Evolutionary conservation across 2,329 filamentous ascomycete species (phyloP), one percentile per base, ranked within the genome.

Genomic region (Achaetomium macrosporum): DNA sequence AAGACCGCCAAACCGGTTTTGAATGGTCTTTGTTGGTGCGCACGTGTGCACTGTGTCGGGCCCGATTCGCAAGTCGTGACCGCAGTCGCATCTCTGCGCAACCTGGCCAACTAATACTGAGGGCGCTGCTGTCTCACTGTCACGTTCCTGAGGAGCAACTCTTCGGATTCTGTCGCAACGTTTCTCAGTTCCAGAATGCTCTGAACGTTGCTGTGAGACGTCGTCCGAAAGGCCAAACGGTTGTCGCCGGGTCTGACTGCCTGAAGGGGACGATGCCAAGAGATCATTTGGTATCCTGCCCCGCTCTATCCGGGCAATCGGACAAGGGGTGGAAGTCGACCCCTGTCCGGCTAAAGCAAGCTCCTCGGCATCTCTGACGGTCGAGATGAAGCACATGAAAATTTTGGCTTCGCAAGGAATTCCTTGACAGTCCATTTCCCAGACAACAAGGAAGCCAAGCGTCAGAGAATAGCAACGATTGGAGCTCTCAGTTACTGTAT

Each of bases 381-480:
- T 29, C 13, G 9, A 13, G 31, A 54, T 54, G 55, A 53, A 61
- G 54, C 59, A 62, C 54, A 61, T 62, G 60, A 59, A 60, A 61
- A 59, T 58, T 42, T 51, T 31, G 19, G 35, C 20, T 19, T 36
- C 19, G 12, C 37, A 20, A 41, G 11, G 11, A 29, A 30, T 16
- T 35, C 20, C 5, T 15, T 7, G 41, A 3, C 19, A 19, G 53
- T 51, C 39, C 31, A 20, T 17, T n/a, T 46, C 40, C 44, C 19
- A 25, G 7, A 25, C 25, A 25, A 7, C 25, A 25, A 7, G 25
- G 4, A 7, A 25, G 7, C 25, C 25, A 25, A 25, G 7, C 25
- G 36, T 45, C 29, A 54, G 41, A 31, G 42, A 25, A 25, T 7
- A 25, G 25, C 25, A 25, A 7, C 25, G 39, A 51, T 55, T 33